A percentile compares a stretch with the other conserved stretches of the same genome.
Conservation (phyloP, 2,329 filamentous ascomycete species). For the Tolypocladium nubicola region DNA sequence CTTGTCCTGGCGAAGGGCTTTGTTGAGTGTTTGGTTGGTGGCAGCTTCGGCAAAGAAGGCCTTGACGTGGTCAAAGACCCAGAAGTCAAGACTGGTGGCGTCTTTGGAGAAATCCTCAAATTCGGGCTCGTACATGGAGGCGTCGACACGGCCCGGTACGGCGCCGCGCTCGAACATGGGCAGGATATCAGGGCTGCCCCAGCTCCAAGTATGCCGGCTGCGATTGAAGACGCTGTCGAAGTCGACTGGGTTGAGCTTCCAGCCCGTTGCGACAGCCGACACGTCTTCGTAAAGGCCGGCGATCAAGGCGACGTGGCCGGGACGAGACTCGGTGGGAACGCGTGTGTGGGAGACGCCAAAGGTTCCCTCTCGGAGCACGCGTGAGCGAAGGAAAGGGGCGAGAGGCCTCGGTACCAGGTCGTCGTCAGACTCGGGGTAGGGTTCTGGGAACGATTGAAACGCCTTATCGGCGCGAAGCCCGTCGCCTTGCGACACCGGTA, state of each 20-base stretch:
- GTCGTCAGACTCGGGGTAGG: slow-evolving; percentile 56
- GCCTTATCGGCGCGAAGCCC: slow-evolving; percentile 95
- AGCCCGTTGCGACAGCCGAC: slow-evolving; percentile 91
- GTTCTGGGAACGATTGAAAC: slow-evolving; percentile 86
- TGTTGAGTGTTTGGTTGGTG: slow-evolving; percentile 64
- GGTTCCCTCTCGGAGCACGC: slow-evolving; percentile 79
- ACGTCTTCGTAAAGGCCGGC: slow-evolving; percentile 97
- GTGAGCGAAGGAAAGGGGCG: slow-evolving; percentile 82
- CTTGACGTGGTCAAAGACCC: slow-evolving; percentile 94
- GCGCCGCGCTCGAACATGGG: slow-evolving; percentile 97
- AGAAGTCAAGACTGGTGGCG: slow-evolving; percentile 71
- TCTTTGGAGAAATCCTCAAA: slow-evolving; percentile 84
- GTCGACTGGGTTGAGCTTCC: slow-evolving; percentile 96
- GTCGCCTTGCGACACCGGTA: slow-evolving; percentile 46
- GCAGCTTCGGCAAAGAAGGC: slow-evolving; percentile 72
- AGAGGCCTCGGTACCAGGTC: slow-evolving; percentile 68
- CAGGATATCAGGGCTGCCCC: slow-evolving; percentile 95
- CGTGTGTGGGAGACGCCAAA: slow-evolving; percentile 97
- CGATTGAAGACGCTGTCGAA: slow-evolving; percentile 99
- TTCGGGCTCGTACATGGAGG: slow-evolving; percentile 74
- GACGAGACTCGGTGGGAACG: slow-evolving; percentile 91
- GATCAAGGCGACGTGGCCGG: slow-evolving; percentile 93
- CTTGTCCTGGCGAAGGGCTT: slow-evolving; percentile 69
- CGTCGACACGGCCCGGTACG: slow-evolving; percentile 74
- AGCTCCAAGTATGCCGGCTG: slow-evolving; percentile 95